A percentile compares a stretch with the other conserved stretches of the same genome.
phyloP scores from a whole-genome alignment of 805 yeast genomes.

The Starmerella etchellsii region DNA sequence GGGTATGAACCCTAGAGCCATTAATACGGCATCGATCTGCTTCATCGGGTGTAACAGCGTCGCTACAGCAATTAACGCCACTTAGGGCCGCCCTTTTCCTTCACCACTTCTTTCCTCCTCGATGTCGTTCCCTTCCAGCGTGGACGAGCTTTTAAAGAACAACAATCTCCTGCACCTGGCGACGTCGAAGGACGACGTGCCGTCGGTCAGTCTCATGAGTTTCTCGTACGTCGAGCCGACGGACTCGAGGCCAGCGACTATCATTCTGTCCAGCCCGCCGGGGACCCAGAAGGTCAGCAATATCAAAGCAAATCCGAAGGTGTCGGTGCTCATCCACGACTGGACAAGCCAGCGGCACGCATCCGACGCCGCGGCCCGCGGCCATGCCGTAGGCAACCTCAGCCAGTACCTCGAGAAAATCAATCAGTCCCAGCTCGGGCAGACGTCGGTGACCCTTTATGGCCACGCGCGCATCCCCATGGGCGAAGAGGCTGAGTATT shows the following conservation, averaged over 20 bases:
- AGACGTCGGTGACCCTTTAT: constrained; percentile 67
- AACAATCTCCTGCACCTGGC: constrained; percentile 55
- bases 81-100: too few relatives aligned
- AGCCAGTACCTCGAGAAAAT: constrained; percentile 55
- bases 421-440: constrained; percentile 67
- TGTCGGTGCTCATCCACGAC: constrained; percentile 77
- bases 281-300: constrained; percentile 65
- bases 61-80: not conserved
- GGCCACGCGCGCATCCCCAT: constrained; percentile 52
- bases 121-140: constrained; percentile 10
- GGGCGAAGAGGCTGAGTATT: constrained; percentile 42
- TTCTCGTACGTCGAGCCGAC: constrained; percentile 41
- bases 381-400: constrained; percentile 26
- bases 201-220: constrained; percentile 87
- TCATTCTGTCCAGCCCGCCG: constrained; percentile 55
- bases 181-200: constrained; percentile 58
- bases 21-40: too few relatives aligned
- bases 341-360: constrained; percentile 50
- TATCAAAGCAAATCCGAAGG: constrained; percentile 56
- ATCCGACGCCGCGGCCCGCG: constrained; percentile 13
- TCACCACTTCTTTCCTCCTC: too few relatives aligned
- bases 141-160: constrained; percentile 14
- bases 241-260: constrained; percentile 15
- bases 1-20: too few relatives aligned
- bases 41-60: too few relatives aligned